Percentiles rank a stretch among this genome's conserved stretches.
Conservation (phyloP, 2,329 filamentous ascomycete genomes). For the Helminthosporium solani region DNA sequence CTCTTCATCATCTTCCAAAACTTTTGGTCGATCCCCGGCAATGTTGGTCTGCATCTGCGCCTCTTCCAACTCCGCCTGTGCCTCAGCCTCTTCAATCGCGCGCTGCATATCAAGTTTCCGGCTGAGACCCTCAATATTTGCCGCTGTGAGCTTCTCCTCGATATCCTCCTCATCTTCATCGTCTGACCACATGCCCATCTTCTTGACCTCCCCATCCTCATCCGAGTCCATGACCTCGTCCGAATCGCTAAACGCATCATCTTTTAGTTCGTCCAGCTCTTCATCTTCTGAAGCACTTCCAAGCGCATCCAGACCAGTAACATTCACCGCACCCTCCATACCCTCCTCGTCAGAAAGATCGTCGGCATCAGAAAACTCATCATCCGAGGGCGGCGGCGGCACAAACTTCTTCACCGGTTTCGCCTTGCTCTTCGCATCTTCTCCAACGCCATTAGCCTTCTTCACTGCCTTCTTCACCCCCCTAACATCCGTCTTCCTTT, state of each 20-base stretch:
- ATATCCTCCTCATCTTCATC: constrained; percentile 91
- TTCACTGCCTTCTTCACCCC: constrained; percentile 41
- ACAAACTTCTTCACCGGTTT: constrained; percentile 38
- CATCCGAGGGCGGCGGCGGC: constrained; percentile 32
- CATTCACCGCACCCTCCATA: constrained; percentile 34
- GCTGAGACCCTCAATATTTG: constrained; percentile 92
- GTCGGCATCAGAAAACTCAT: constrained; percentile 24
- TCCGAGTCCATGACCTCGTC: constrained; percentile 58
- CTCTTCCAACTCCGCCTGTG: constrained; percentile 82
- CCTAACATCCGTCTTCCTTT: constrained; percentile 51
- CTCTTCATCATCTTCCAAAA: constrained; percentile 63
- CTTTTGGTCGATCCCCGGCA: constrained; percentile 68
- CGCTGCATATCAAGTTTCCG: constrained; percentile 76
- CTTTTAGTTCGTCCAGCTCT: constrained; percentile 37
- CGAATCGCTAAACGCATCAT: constrained; percentile 45
- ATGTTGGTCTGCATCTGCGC: constrained; percentile 92
- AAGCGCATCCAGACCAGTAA: constrained; percentile 43
- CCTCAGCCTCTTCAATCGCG: constrained; percentile 77
- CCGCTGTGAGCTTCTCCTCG: constrained; percentile 88
- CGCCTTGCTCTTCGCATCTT: constrained; percentile 29
- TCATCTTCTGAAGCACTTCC: constrained; percentile 42
- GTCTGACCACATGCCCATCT: constrained; percentile 82
- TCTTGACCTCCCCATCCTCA: constrained; percentile 37
- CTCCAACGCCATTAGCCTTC: constrained; percentile 34
- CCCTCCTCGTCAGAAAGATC: constrained; percentile 52